Evolutionary conservation across 2,329 filamentous ascomycete species (phyloP).

Genomic region (Diaporthe ampelina): DNA sequence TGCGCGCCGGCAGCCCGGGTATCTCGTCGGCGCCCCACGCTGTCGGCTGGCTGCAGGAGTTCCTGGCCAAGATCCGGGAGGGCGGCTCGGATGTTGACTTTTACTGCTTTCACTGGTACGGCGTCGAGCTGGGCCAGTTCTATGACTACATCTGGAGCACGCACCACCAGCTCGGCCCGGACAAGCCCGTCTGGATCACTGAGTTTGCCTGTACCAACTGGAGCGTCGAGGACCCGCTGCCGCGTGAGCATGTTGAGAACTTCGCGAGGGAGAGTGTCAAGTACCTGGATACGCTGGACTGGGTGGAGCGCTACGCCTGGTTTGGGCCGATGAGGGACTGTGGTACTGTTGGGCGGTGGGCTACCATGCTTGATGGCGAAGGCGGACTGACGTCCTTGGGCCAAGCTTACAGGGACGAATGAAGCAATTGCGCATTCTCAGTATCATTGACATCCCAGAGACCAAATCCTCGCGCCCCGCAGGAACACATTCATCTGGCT

Average conservation of each 20-base stretch:
- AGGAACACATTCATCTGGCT: not conserved
- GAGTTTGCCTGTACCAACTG: conserved; percentile 47
- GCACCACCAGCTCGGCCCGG: conserved; percentile 44
- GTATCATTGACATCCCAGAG: too few relatives aligned
- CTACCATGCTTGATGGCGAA: conserved; percentile 43
- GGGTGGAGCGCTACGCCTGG: conserved; percentile 46
- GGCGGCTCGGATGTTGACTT: conserved; percentile 44
- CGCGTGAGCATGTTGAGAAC: conserved; percentile 42
- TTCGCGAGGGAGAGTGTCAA: conserved; percentile 44
- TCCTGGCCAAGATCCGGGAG: conserved; percentile 41
- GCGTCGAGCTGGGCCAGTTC: conserved; percentile 43
- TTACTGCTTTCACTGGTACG: conserved; percentile 46
- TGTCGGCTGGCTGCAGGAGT: conserved; percentile 43
- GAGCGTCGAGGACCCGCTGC: conserved; percentile 42
- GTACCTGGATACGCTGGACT: conserved; percentile 46
- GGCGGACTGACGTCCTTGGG: conserved; percentile 44
- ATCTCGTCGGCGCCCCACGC: conserved; percentile 45
- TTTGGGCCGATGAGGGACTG: conserved; percentile 46
- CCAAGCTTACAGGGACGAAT: conserved; percentile 43
- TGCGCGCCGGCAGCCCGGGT: conserved; percentile 44
- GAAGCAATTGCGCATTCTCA: not conserved
- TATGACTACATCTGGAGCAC: conserved; percentile 46
- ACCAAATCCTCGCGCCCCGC: too few relatives aligned
- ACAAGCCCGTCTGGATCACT: conserved; percentile 45
- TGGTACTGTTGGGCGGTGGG: conserved; percentile 45